phyloP scores from a whole-genome alignment of 1,284 basidiomycete genomes.

The Ustilago crameri region DNA sequence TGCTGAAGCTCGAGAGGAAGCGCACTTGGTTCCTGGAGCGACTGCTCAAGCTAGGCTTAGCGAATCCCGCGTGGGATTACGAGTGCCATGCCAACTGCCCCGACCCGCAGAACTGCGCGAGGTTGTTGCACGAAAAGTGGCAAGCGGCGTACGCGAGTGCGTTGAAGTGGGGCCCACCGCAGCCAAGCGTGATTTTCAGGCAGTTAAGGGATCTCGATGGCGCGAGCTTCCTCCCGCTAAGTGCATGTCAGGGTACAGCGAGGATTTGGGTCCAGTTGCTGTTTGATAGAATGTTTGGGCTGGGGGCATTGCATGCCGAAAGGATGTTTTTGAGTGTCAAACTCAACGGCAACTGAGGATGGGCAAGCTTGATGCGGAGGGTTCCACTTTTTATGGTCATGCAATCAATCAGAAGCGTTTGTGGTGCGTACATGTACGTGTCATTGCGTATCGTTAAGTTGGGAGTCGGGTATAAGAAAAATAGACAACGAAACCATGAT shows the following conservation, averaged over 20 bases:
- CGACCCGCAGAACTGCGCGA: constrained; percentile 80
- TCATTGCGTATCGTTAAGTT: no score
- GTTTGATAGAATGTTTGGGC: constrained; percentile 56
- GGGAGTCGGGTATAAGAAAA: no score
- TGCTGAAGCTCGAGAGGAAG: constrained; percentile 57
- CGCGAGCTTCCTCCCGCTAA: constrained; percentile 9
- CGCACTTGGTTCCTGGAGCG: constrained; percentile 75
- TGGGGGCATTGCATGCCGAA: constrained; percentile 20
- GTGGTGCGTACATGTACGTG: no score
- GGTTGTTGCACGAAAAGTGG: constrained; percentile 94
- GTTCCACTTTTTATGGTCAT: no score
- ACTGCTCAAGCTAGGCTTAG: constrained; percentile 87
- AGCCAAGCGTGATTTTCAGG: constrained; percentile 70
- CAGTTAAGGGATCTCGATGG: constrained; percentile 51
- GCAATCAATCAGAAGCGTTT: no score
- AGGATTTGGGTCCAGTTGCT: constrained; percentile 45
- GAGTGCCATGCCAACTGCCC: constrained; percentile 78
- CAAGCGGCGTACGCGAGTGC: constrained; percentile 84
- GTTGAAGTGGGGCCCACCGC: constrained; percentile 85
- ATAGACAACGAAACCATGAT: no score
- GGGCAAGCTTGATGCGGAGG: no score
- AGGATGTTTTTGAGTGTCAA: constrained; percentile 44
- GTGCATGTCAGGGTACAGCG: constrained; percentile 38
- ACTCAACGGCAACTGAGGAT: constrained; percentile 16
- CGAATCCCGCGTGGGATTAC: constrained; percentile 88